Evolutionary conservation across 2,329 filamentous ascomycete species (phyloP), one percentile per base, ranked within the genome.

Genomic region (Fusarium austroafricanum): DNA sequence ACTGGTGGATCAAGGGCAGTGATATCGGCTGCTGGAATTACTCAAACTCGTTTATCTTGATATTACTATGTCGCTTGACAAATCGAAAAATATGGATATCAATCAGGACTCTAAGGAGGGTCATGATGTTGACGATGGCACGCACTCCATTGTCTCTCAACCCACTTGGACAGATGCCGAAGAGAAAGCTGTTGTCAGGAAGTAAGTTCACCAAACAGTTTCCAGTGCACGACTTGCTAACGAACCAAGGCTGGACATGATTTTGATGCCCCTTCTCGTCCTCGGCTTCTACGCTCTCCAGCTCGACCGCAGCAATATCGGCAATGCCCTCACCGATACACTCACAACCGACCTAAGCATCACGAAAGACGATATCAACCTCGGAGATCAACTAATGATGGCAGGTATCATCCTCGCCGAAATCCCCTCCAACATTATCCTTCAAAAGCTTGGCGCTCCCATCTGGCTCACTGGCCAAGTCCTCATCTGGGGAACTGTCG

Each of bases 291-390:
- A 83, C 9, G 80, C 80, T 21, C 81, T 85, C 35, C 83, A 79
- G 40, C 68, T 78, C 20, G 76, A 78, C 38, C 70, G 76, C 23
- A 74, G 72, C 28, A 78, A 78, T 61, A 77, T 84, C 55, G 77
- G 79, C 54, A 84, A 83, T n/a, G 84, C 83, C 9, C 65, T 86
- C 10, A 86, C 83, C 4, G 83, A 84, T 38, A 81, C 79, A 14
- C 80, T 86, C 49, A 79, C 81, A 9, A 62, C 78, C 14, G 83
- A 86, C 52, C 76, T 86, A 2, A 74, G 77, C 15, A 82, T 86
- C 53, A 82, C 78, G 0, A 82, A 83, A 17, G 80, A 84, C 63
- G 79, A 85, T 38, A 80, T 85, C 60, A 86, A 86, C 37, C 71
- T 84, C 8, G 84, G 84, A 7, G 79, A 81, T 7, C 82, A 84